Evolutionary conservation across 2,329 filamentous ascomycete species (phyloP), one percentile per base, ranked within the genome.

Genomic region (Alternaria longipes): DNA sequence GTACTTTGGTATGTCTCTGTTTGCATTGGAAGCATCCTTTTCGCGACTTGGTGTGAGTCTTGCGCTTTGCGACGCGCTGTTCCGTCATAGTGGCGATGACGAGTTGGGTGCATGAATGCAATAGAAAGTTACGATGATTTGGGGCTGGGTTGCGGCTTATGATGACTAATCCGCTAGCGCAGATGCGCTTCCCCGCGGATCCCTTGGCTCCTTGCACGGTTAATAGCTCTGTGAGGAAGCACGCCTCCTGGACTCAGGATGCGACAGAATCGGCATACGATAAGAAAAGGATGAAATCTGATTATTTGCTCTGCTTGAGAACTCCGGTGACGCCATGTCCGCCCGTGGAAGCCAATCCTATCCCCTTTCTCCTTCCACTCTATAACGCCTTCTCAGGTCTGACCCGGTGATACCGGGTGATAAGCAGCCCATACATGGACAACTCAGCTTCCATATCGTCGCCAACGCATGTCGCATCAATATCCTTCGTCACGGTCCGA

Each of bases 21-120:
- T 77, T 77, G 62, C 74, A 77, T 46, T 72, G 68, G 24, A 68
- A 65, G 52, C 74, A 77, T 16, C 74, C 74, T 46, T 68, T 74
- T 14, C 74, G 68, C 12, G 68, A 72, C 56, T 77, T 77, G 8
- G 68, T 74, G 41, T 77, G 74, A 16, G 74, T 69, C 20, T 77
- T 77, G 11, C 74, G 69, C 50, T 74, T 75, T 38, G 60, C 60
- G 28, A 68, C 62, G n/a, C 69, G 70, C 59, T 53, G 58, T 54
- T 71, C 66, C 12, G 64, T 51, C 68, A 70, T 68, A 18, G 26
- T 60, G 26, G 28, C 16, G 30, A 32, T 38, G 45, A 52, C 41
- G 12, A 20, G 47, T n/a, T 16, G 26, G n/a, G 41, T 46, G 20
- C 38, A 47, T 18, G 53, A 28, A n/a, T 34, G 26, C 42, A 24